Base-by-base conservation (phyloP, 192 early-diverging fungal genomes). In the Rhizoclosmatium globosum region DNA sequence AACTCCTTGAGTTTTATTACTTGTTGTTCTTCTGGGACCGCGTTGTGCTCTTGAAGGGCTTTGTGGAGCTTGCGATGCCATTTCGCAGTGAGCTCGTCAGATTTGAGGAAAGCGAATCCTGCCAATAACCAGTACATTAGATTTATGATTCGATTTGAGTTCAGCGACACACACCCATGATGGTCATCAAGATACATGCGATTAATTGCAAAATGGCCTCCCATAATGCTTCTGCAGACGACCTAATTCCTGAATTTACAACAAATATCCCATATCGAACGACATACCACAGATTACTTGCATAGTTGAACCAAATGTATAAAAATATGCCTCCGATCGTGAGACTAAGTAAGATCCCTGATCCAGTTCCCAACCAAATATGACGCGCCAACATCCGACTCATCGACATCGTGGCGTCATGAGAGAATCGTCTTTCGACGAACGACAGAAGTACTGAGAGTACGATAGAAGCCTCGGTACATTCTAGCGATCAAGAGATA, bases 181-280 rank as follows among this genome's bases (percentile, higher is more conserved):
- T 59, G 1, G 93, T 93, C 69, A 97, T 92, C 83, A 97, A 84
- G 39, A 95, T 17, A 0, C 82, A 82, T 39, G 95, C 95, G 68
- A 98, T 87, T 48, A 95, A 84, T 11, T 86, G 87, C 66, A 98
- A 93, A 15, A 90, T 85, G 64, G 92, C 96, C 86, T 98, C 95
- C 92, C 93, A 95, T 21, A 95, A 75, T 68, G 87, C 71, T 71
- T 97, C 95, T 76, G 72, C 67, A 4, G 42, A 42, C 2, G 78
- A 15, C 76, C 76, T 77, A 43, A 4, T 31, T 31, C 31, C 21
- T 43, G 67, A 21, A 69, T 9, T 42, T 23, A 19, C 56, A 11
- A 31, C 31, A 72, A 57, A 50, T 6, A 57, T 57, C 70, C 17
- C 56, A 58, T 42, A 21, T 4, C 38, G 17, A 31, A 39, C 15